Evolutionary conservation across 169 alveolate species (phyloP).

Genomic region (Cryptosporidium parvum): DNA sequence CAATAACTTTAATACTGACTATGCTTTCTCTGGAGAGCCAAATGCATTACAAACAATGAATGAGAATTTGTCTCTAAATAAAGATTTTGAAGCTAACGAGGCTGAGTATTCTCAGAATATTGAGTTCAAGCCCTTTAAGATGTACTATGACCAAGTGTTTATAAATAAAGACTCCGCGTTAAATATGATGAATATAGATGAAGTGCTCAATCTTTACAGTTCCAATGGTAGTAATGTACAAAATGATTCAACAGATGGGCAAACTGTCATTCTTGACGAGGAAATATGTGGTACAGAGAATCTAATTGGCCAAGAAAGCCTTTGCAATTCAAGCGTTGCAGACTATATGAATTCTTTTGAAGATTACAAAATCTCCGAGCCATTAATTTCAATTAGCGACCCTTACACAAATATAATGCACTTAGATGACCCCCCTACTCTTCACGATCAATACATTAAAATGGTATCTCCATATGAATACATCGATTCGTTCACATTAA

Average conservation of each 20-base stretch:
- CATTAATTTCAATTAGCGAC: constrained; percentile 59
- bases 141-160: constrained; percentile 53
- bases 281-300: constrained; percentile 13
- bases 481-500: constrained; percentile 62
- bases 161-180: constrained; percentile 26
- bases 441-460: constrained; percentile 38
- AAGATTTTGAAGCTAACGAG: constrained; percentile 1
- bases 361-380: constrained; percentile 47
- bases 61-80: constrained; percentile 2
- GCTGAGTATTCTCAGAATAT: neutral
- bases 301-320: neutral
- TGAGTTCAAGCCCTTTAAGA: constrained; percentile 56
- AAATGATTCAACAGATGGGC: constrained; percentile 52
- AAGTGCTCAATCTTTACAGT: neutral
- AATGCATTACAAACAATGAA: neutral
- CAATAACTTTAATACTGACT: constrained; percentile 35
- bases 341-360: constrained; percentile 8
- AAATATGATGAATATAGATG: constrained; percentile 44
- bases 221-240: neutral
- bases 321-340: neutral
- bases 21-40: neutral
- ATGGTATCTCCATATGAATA: constrained; percentile 61
- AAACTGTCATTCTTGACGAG: constrained; percentile 52
- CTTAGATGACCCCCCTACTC: constrained; percentile 15
- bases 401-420: constrained; percentile 46